These are phyloP conservation scores for Fraxinus americana DNA, from an alignment of 257 asterid genomes.

Conservation along the genomic window DNA sequence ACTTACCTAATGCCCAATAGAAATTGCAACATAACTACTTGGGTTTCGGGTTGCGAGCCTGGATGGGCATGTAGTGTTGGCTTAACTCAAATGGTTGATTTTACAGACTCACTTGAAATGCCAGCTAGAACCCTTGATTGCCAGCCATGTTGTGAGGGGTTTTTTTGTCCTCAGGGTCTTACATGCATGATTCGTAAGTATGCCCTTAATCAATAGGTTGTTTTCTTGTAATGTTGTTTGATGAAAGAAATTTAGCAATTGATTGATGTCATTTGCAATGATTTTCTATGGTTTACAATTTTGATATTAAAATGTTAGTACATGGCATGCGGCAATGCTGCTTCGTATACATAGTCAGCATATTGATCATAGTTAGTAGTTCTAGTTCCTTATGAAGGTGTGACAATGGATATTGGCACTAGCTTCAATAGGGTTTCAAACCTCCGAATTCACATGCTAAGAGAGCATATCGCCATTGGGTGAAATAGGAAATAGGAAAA, in stretches of 20 bases:
- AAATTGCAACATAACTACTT: conserved; percentile 72
- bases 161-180: conserved; percentile 93
- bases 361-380: neutral
- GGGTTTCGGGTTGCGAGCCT: conserved; percentile 95
- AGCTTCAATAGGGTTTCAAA: neutral
- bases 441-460: neutral
- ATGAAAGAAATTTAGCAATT: neutral
- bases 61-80: conserved; percentile 88
- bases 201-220: neutral
- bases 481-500: neutral
- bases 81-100: conserved; percentile 35
- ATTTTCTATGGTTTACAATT: neutral
- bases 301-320: neutral
- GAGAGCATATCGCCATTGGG: neutral
- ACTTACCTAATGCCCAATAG: conserved; percentile 59
- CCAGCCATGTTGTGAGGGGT: conserved; percentile 90
- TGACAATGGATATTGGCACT: neutral
- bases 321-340: neutral
- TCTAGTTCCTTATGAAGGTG: neutral
- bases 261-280: neutral
- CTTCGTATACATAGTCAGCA: neutral
- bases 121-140: conserved; percentile 73
- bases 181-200: conserved; percentile 98
- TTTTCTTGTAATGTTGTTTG: neutral
- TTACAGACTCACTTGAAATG: conserved; percentile 38